Base-by-base conservation (phyloP, 352 stramenopile genomes). In the Sclerospora graminicola region DNA sequence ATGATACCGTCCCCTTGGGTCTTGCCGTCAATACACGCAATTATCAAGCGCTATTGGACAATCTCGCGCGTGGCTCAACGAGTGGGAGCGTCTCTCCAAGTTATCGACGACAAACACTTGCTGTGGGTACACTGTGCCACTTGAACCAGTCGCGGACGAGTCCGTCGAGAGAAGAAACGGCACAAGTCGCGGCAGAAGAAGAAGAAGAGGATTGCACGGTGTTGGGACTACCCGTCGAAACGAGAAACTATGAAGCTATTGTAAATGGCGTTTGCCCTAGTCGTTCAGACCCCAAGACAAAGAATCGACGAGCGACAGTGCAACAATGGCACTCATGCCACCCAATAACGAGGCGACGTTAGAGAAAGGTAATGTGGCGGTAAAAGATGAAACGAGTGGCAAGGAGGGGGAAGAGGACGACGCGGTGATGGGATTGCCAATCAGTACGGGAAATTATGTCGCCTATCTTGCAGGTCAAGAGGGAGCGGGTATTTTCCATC, bases 11-110 rank as follows among this genome's bases (percentile, higher is more conserved):
- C 28, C 58, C 58, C 9, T 21, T 86, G 14, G 76, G 76, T 14
- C 33, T 84, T 9, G 67, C 72, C 30, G 57, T 84, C 31, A 68
- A 73, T 52, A 82, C 72, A 30, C 58, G 60, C 54, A 80, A 82
- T 53, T 84, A 84, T 49, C 51, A 75, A 38, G 62, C 67, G 48
- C 41, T 84, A 28, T 51, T 84, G 21, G 47, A 63, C 27, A 72
- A 69, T 31, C 27, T n/a, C n/a, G n/a, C n/a, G n/a, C n/a, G n/a
- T 70, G 36, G 60, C 59, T 28, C 40, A 31, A 10, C 27, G 39
- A 36, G 41, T 26, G 0, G 48, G 33, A 8, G 48, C 45, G 11
- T 51, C 59, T 54, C 52, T 4, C 45, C 53, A 6, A 39, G 15
- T 5, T 58, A 54, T 30, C 41, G 35, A 7, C 45, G 39, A 2